A percentile compares a stretch with the other conserved stretches of the same genome.
Conservation (phyloP, 2,329 filamentous ascomycete genomes). For the Apiospora phragmitis region DNA sequence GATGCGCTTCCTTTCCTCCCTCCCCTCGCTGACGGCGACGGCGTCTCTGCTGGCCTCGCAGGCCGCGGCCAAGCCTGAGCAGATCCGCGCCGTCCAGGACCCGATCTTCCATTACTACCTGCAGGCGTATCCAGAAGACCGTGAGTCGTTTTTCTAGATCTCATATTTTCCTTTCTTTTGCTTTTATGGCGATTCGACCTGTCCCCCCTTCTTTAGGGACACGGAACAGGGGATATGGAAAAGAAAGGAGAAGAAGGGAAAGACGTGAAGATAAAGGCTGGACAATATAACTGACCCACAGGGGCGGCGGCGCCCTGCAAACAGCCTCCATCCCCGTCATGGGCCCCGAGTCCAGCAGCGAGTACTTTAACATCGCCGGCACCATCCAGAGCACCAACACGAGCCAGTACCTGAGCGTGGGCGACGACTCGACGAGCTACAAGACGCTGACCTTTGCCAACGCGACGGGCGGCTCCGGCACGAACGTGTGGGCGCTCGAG, state of each 20-base stretch:
- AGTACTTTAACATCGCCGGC: constrained; percentile 49
- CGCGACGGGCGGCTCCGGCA: constrained; percentile 30
- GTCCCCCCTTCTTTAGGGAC: no score
- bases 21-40: neutral
- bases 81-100: constrained; percentile 49
- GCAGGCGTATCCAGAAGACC: constrained; percentile 44
- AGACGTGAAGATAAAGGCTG: neutral
- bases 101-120: constrained; percentile 56
- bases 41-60: constrained; percentile 19
- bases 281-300: neutral
- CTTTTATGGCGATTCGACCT: no score
- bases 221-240: no score
- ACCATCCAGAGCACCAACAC: constrained; percentile 52
- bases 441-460: constrained; percentile 49
- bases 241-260: neutral
- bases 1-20: neutral
- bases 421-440: constrained; percentile 46
- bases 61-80: constrained; percentile 40
- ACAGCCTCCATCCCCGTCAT: constrained; percentile 41
- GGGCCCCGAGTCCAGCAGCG: constrained; percentile 49
- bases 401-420: constrained; percentile 48
- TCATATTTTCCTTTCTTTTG: neutral
- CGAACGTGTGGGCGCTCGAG: constrained; percentile 52
- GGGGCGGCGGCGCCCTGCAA: no score
- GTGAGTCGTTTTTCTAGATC: constrained; percentile 22